Base-by-base conservation (phyloP, 352 stramenopile genomes). In the Globisporangium polare region DNA sequence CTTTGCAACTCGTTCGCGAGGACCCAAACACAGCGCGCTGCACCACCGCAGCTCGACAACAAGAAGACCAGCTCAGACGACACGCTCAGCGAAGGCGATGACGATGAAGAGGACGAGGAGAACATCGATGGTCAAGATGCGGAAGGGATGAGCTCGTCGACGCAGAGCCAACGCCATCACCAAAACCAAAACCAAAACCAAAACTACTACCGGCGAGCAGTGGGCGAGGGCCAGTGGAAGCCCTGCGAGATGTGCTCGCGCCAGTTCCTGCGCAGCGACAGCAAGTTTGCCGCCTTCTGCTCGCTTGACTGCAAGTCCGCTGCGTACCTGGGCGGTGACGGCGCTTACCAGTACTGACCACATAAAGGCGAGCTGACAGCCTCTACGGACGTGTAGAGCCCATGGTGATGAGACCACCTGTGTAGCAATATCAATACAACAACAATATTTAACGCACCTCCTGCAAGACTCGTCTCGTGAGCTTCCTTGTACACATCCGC, bases 261-360 rank as follows among this genome's bases (percentile, higher is more conserved):
- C 53, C 67, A 55, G 53, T 78, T 80, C 45, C 65, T 72, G 35
- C 67, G 63, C 2, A 53, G 66, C 5, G 67, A 66, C 50, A 58
- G 71, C 53, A 57, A 58, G 33, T 74, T 72, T 39, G 51, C 60
- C 1, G 65, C 67, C 15, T 78, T 74, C 41, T 81, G 73, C 43
- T 81, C 70, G 39, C 63, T 77, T 9, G 70, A 77, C 63, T 81
- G 73, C 68, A 81, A 77, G 58, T 75, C 70, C 3, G 68, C 70
- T 2, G 72, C 68, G 62, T 70, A 74, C 60, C 53, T 81, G 8
- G 68, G 68, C 7, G 43, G n/a, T n/a, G n/a, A 12, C 18, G 46
- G 42, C 3, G 42, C 35, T 10, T 60, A 55, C 12, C 18, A 37
- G 13, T 53, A 37, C 26, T 53, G 9, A 10, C 33, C 13, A 3